Evolutionary conservation across 208 protist species (phyloP), one percentile per base, ranked within the genome.

Genomic region (Novymonas esmeraldas): DNA sequence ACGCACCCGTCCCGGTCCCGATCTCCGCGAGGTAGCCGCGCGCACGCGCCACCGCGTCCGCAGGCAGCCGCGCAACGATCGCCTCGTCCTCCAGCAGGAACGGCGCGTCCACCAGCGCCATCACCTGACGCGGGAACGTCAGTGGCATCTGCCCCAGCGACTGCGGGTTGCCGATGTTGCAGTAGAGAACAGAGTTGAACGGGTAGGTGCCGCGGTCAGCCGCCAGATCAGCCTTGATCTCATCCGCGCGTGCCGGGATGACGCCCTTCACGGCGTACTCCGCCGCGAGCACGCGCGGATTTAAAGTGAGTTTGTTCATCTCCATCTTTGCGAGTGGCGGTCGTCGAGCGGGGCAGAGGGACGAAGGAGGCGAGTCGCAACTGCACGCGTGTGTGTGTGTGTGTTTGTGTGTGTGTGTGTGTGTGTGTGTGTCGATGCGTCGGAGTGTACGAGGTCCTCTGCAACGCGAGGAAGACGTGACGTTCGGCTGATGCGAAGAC

Each of bases 81-180:
- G 36, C 55, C 36, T 56, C 44, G 61, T 94, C 64, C 39, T 91
- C 78, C 62, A 95, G 73, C 49, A 95, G 72, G 34, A 89, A 79
- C 26, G 89, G 90, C 33, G 76, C 70, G 65, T 92, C 85, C 2
- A 97, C 42, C n/a, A 97, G 69, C 10, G 87, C 72, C 72, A 92
- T 87, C 31, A 98, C 92, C 73, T 99, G 88, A 13, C 98, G 89
- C 70, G 84, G 84, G 79, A 99, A 99, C 11, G 98, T 98, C 9
- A 99, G 69, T 14, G 98, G 98, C 76, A 94, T 81, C 82, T 99
- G 98, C 22, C 92, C 65, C 16, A 99, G 77, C 69, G 84, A 77
- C 78, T 99, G 98, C 39, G 98, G 99, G 80, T 99, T 99, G 64
- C 98, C 99, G 78, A 99, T 99, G 86, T 99, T 99, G 85, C 98